A percentile compares a stretch with the other conserved stretches of the same genome.
These are phyloP conservation scores for Parietaria judaica DNA, from an alignment of 306 rosid species.

Conservation along the genomic window DNA sequence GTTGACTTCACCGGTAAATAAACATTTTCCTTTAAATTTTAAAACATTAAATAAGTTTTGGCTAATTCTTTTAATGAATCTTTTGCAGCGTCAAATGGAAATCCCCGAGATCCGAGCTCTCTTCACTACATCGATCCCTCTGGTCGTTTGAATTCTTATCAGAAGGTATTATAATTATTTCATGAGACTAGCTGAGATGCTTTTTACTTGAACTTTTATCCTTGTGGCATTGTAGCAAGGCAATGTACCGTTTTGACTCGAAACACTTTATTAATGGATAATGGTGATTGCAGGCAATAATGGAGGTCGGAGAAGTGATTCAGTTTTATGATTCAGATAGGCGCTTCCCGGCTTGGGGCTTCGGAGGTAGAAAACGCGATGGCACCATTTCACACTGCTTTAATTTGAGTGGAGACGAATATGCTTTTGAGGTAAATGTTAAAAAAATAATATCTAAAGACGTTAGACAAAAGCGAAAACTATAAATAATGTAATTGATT, in stretches of 20 bases:
- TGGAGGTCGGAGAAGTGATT: conserved; percentile 80
- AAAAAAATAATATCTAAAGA: too few species aligned
- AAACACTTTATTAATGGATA: not conserved
- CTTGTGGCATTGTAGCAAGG: too few species aligned
- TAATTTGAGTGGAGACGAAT: conserved; percentile 50
- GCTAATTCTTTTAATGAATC: conserved; percentile 10
- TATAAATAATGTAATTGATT: too few species aligned
- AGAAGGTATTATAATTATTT: conserved; percentile 32
- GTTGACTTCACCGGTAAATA: conserved; percentile 75
- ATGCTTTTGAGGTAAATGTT: conserved; percentile 42
- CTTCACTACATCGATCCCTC: conserved; percentile 53
- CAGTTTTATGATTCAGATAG: conserved; percentile 71
- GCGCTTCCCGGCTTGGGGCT: conserved; percentile 90
- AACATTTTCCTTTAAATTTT: not conserved
- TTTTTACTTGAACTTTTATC: too few species aligned
- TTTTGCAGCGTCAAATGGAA: conserved; percentile 75
- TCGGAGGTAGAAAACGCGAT: conserved; percentile 50
- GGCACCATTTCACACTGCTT: conserved; percentile 66
- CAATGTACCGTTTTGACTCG: too few species aligned
- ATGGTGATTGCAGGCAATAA: conserved; percentile 49
- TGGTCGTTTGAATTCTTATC: conserved; percentile 69
- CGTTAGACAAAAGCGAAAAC: too few species aligned
- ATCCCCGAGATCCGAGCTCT: conserved; percentile 48
- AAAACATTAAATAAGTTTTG: not conserved
- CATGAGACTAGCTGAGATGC: not conserved